Evolutionary conservation across 495 filamentous ascomycete species (phyloP).

Genomic region (Cercophora sp.): DNA sequence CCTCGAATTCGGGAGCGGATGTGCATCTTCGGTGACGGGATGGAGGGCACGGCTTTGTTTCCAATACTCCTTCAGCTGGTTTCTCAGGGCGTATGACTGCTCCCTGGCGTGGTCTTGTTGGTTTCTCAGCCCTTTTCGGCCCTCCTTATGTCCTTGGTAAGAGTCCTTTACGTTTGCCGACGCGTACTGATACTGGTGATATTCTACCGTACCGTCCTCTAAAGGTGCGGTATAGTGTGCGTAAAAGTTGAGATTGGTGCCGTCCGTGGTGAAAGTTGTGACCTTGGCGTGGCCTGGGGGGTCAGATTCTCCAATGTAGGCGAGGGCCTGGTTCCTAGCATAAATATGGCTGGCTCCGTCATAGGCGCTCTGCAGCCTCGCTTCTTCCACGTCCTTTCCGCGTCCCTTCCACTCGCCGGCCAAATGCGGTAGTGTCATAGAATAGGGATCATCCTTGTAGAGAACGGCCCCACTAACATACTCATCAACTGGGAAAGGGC

Average conservation of each 20-base stretch:
- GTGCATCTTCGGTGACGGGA: not conserved
- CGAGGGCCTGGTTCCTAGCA: too few relatives aligned
- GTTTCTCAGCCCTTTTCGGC: slow-evolving; percentile 22
- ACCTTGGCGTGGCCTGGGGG: slow-evolving; percentile 22
- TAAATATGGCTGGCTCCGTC: slow-evolving; percentile 27
- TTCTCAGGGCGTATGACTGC: slow-evolving; percentile 10
- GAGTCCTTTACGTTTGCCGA: slow-evolving; percentile 20
- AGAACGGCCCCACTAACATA: slow-evolving; percentile 23
- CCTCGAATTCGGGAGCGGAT: not conserved
- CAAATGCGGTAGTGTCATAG: slow-evolving; percentile 25
- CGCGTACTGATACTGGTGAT: slow-evolving; percentile 24
- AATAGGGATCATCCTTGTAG: slow-evolving; percentile 20
- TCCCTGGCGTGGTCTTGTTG: slow-evolving; percentile 13
- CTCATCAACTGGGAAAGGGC: slow-evolving; percentile 23
- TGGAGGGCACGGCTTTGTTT: too few relatives aligned
- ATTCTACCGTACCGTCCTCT: slow-evolving; percentile 18
- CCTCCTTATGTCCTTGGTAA: slow-evolving; percentile 17
- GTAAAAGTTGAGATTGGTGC: slow-evolving; percentile 22
- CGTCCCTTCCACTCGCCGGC: slow-evolving; percentile 27
- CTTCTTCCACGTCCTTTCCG: slow-evolving; percentile 17
- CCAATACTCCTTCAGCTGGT: slow-evolving; percentile 11
- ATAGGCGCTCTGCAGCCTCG: slow-evolving; percentile 21
- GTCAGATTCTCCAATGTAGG: slow-evolving; percentile 17
- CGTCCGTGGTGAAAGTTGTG: slow-evolving; percentile 28
- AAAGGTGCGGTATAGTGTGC: slow-evolving; percentile 24